Conservation (phyloP, 208 protist genomes). For the Acanthamoeba castellanii region DNA sequence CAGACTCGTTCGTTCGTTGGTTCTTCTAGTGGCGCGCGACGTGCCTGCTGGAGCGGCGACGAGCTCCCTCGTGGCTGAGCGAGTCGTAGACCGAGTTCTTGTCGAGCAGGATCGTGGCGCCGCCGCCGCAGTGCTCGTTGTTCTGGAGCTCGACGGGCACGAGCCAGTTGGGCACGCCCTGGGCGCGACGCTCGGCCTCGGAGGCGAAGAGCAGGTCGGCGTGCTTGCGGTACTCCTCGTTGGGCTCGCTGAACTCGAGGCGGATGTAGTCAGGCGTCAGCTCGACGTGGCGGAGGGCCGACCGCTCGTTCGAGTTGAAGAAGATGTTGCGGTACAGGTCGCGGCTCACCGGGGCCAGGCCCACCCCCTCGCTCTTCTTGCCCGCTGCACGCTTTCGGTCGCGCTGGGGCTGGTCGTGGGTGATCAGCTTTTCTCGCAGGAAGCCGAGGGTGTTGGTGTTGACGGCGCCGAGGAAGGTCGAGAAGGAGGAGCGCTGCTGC, state of each 20-base stretch:
- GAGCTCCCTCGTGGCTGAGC: neutral
- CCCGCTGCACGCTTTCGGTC: neutral
- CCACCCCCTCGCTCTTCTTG: neutral
- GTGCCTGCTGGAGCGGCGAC: neutral
- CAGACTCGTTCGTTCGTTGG: too few relatives aligned
- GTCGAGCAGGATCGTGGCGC: conserved; percentile 42
- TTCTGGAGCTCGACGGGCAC: conserved; percentile 47
- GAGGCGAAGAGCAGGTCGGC: conserved; percentile 26
- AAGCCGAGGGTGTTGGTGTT: conserved; percentile 37
- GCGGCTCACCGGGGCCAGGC: neutral
- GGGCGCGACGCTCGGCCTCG: conserved; percentile 9
- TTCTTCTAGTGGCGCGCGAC: neutral
- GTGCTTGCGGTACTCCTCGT: conserved; percentile 52
- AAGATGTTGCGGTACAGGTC: conserved; percentile 44
- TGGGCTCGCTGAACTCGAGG: conserved; percentile 40
- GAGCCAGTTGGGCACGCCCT: conserved; percentile 30
- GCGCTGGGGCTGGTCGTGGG: neutral
- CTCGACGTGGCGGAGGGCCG: conserved; percentile 39
- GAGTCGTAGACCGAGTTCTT: conserved; percentile 41
- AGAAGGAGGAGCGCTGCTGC: neutral
- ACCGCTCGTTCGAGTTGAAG: conserved; percentile 44
- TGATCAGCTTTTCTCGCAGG: conserved; percentile 20
- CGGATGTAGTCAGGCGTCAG: conserved; percentile 15
- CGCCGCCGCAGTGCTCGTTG: conserved; percentile 29
- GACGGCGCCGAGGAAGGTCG: neutral